Evolutionary conservation across 1,284 basidiomycete species (phyloP).

Genomic region (Tilletia walkeri): DNA sequence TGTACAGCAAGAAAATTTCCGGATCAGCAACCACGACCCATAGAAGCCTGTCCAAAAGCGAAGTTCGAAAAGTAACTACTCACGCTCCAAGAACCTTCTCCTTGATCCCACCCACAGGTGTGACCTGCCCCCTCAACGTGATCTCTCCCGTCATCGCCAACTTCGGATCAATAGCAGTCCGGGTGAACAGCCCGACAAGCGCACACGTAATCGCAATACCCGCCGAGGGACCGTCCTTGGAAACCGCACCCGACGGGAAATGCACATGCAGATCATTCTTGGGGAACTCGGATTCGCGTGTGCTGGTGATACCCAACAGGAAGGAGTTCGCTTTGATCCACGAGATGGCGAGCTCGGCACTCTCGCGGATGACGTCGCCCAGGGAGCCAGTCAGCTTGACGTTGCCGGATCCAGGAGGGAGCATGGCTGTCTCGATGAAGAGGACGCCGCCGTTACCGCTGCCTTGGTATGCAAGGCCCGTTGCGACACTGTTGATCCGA

Average conservation of each 20-base stretch:
- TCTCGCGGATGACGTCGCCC: slow-evolving; percentile 73
- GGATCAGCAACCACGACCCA: not conserved
- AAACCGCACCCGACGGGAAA: slow-evolving; percentile 78
- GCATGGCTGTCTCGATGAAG: slow-evolving; percentile 73
- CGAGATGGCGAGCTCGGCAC: slow-evolving; percentile 73
- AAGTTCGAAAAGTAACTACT: not conserved
- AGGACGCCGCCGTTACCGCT: slow-evolving; percentile 82
- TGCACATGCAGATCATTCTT: slow-evolving; percentile 83
- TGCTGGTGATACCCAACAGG: slow-evolving; percentile 72
- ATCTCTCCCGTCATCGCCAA: slow-evolving; percentile 54
- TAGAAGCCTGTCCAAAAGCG: not conserved
- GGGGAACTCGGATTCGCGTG: slow-evolving; percentile 70
- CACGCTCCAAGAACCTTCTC: slow-evolving; percentile 50
- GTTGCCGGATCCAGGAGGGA: slow-evolving; percentile 68
- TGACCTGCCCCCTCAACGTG: slow-evolving; percentile 50
- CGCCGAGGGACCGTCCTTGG: slow-evolving; percentile 81
- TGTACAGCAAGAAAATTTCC: not conserved
- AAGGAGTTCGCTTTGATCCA: slow-evolving; percentile 73
- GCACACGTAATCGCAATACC: slow-evolving; percentile 84
- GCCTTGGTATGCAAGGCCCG: slow-evolving; percentile 82
- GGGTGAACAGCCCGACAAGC: slow-evolving; percentile 76
- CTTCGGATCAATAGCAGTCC: slow-evolving; percentile 60
- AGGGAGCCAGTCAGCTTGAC: slow-evolving; percentile 77
- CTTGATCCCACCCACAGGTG: slow-evolving; percentile 52
- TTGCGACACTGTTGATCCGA: slow-evolving; percentile 61